A percentile compares a stretch with the other conserved stretches of the same genome.
These are phyloP conservation scores for Salix purpurea DNA, from an alignment of 345 rosid genomes.

Conservation along the genomic window DNA sequence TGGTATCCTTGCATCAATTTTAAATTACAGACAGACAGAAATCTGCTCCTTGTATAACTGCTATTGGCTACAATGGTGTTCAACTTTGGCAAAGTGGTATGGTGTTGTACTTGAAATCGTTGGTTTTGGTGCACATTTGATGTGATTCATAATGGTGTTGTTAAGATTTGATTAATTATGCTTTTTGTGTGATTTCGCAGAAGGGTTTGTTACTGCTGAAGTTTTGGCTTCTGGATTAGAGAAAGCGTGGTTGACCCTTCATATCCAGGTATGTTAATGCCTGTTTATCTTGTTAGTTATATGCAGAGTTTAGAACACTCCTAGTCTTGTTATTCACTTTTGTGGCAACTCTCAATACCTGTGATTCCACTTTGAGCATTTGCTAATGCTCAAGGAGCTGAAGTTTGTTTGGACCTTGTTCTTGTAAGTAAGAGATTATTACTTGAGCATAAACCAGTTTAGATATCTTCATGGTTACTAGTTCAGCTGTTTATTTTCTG, in stretches of 20 bases:
- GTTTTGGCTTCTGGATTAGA: conserved; percentile 64
- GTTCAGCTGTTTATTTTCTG: background rate
- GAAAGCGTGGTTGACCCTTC: conserved; percentile 80
- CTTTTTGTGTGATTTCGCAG: conserved; percentile 36
- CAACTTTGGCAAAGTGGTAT: conserved; percentile 81
- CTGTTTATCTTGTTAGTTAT: background rate
- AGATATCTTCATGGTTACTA: background rate
- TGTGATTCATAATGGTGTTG: background rate
- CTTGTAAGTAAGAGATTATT: background rate
- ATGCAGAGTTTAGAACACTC: background rate
- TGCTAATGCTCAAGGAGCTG: background rate
- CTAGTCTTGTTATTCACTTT: background rate
- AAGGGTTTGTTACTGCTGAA: conserved; percentile 71
- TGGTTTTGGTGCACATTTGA: background rate
- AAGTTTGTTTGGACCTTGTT: background rate
- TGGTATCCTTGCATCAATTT: conserved; percentile 56
- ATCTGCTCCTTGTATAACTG: conserved; percentile 67
- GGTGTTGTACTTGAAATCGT: background rate
- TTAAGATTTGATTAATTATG: background rate
- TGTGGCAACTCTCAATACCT: background rate
- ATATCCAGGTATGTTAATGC: conserved; percentile 55
- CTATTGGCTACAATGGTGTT: conserved; percentile 77
- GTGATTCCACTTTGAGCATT: background rate
- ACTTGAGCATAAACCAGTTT: background rate
- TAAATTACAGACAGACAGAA: conserved; percentile 58